Conservation (phyloP, 169 alveolate species). For the Eimeria sp. region DNA sequence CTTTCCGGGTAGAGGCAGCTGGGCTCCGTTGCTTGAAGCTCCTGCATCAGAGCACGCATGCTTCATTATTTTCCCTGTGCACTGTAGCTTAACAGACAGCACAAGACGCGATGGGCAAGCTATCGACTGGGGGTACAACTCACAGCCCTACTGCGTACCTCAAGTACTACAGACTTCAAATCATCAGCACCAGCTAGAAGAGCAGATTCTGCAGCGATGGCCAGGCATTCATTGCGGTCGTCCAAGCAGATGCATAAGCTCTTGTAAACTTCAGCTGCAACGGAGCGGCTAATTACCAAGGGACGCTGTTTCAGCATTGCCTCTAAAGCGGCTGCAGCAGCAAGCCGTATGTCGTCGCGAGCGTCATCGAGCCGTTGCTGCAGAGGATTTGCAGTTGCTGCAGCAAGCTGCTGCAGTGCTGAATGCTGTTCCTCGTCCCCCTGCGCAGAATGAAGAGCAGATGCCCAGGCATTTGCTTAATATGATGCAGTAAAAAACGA, state of each 20-base stretch:
- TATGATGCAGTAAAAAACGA: not conserved
- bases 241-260: constrained; percentile 46
- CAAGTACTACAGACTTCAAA: not conserved
- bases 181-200: constrained; percentile 38
- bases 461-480: no score
- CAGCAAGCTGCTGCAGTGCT: constrained; percentile 51
- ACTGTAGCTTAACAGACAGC: not conserved
- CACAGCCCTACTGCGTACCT: constrained; percentile 8
- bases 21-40: constrained; percentile 29
- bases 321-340: constrained; percentile 70
- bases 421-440: constrained; percentile 15
- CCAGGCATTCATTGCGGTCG: constrained; percentile 33
- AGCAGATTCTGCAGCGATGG: constrained; percentile 53
- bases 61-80: not conserved
- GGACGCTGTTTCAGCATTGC: constrained; percentile 65
- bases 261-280: constrained; percentile 25
- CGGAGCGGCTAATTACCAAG: not conserved
- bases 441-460: not conserved
- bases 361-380: constrained; percentile 84
- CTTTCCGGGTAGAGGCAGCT: constrained; percentile 64
- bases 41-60: constrained; percentile 15
- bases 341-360: constrained; percentile 59
- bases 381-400: constrained; percentile 51
- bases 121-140: not conserved
- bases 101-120: not conserved